A percentile compares a stretch with the other conserved stretches of the same genome.
phyloP scores from a whole-genome alignment of 192 early-diverging fungal species.

The Backusella parvicylindrica region DNA sequence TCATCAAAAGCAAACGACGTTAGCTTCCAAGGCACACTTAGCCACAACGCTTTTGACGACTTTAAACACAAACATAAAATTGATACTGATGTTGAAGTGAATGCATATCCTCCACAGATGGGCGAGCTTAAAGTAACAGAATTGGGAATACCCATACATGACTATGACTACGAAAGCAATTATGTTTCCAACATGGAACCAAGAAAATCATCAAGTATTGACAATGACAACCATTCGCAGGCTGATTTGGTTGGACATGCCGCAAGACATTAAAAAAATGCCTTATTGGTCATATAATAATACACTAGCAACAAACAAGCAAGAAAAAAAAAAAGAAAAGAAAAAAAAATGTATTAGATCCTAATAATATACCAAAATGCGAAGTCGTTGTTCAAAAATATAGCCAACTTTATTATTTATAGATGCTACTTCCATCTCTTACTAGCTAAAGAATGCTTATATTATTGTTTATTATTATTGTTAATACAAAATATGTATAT shows the following conservation, averaged over 20 bases:
- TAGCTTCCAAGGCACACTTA: conserved; percentile 13
- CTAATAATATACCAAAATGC: neutral
- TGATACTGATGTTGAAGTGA: neutral
- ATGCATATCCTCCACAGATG: neutral
- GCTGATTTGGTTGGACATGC: neutral
- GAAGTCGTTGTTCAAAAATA: neutral
- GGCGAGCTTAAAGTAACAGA: neutral
- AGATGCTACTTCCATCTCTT: neutral
- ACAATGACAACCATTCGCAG: neutral
- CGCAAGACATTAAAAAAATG: neutral
- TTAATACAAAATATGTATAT: neutral
- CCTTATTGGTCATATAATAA: neutral
- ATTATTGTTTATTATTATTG: neutral
- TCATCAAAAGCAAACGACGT: neutral
- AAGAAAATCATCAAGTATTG: neutral
- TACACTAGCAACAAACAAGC: neutral
- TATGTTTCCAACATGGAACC: neutral
- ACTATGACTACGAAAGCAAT: neutral
- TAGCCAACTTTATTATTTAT: neutral
- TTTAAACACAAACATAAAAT: conserved; percentile 2
- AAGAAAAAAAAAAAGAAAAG: neutral
- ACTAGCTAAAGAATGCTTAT: neutral
- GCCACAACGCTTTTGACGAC: conserved; percentile 14
- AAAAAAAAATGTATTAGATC: neutral
- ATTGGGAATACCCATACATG: neutral